Percentiles rank a stretch among this genome's conserved stretches.
phyloP scores from a whole-genome alignment of 371 early-diverging fungal species.

The Mucor irregularis region DNA sequence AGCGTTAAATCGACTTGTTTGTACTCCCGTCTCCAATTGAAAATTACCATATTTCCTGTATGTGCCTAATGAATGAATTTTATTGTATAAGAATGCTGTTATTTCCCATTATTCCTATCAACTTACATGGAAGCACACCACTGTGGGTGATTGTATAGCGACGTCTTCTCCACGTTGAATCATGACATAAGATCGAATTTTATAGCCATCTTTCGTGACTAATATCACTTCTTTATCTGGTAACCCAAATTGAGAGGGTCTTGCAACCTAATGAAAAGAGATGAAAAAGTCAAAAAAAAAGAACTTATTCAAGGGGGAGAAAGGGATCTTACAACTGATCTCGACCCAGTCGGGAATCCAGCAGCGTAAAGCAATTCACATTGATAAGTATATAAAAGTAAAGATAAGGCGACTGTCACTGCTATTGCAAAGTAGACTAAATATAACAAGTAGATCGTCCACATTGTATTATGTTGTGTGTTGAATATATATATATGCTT shows the following conservation, averaged over 20 bases:
- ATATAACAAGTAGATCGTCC: constrained; percentile 21
- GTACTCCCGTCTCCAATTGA: constrained; percentile 2
- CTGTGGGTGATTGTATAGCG: constrained; percentile 65
- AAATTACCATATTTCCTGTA: constrained; percentile 89
- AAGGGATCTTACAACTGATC: constrained; percentile 42
- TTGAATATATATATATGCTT: no score
- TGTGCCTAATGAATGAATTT: constrained; percentile 63
- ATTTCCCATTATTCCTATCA: background rate
- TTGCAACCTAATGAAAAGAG: constrained; percentile 56
- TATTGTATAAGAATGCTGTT: background rate
- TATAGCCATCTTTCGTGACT: constrained; percentile 75
- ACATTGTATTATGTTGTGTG: constrained; percentile 5
- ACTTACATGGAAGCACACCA: constrained; percentile 83
- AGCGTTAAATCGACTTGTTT: background rate
- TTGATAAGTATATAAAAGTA: constrained; percentile 43
- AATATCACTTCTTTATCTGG: constrained; percentile 78
- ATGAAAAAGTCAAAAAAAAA: no score
- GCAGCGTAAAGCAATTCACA: constrained; percentile 48
- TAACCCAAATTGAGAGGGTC: constrained; percentile 73
- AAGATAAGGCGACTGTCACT: constrained; percentile 23
- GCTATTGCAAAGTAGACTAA: constrained; percentile 29
- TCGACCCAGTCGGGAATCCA: constrained; percentile 46
- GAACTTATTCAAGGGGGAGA: no score
- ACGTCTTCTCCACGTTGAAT: constrained; percentile 53
- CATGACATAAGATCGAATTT: constrained; percentile 79